Percentiles rank a stretch among this genome's conserved stretches.
These are phyloP conservation scores for Priceomyces medius DNA, from an alignment of 805 yeast genomes.

Conservation along the genomic window DNA sequence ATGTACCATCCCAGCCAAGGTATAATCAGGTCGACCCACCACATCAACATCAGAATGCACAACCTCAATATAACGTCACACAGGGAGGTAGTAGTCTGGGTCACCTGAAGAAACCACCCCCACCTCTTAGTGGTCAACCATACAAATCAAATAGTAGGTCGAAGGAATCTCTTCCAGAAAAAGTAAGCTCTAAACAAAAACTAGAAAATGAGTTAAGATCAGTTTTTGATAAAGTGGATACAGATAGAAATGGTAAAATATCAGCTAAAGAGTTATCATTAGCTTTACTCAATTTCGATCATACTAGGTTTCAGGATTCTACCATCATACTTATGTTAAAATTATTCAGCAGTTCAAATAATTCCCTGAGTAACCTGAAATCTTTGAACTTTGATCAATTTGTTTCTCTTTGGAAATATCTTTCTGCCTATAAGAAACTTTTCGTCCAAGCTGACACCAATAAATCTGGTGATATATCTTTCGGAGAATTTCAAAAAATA, in stretches of 20 bases:
- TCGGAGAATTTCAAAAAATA: slow-evolving; percentile 62
- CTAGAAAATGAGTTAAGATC: slow-evolving; percentile 48
- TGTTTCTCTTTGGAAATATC: slow-evolving; percentile 65
- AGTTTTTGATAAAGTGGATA: slow-evolving; percentile 55
- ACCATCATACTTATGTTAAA: slow-evolving; percentile 63
- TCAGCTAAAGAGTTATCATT: slow-evolving; percentile 56
- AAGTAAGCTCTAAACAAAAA: slow-evolving; percentile 34
- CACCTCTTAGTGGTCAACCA: slow-evolving; percentile 4
- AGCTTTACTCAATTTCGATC: slow-evolving; percentile 64
- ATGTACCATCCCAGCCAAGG: not conserved
- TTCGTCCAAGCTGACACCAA: slow-evolving; percentile 63
- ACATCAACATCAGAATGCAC: not conserved
- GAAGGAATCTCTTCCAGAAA: slow-evolving; percentile 22
- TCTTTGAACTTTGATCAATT: slow-evolving; percentile 56
- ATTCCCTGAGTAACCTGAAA: slow-evolving; percentile 17
- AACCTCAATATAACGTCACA: not conserved
- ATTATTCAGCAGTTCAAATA: slow-evolving; percentile 46
- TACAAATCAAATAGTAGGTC: slow-evolving; percentile 13
- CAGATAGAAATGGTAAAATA: slow-evolving; percentile 52
- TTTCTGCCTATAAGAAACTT: slow-evolving; percentile 63
- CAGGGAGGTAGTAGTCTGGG: slow-evolving; percentile 1
- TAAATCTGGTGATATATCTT: slow-evolving; percentile 57
- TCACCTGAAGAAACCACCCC: slow-evolving; percentile 21
- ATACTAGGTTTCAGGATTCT: slow-evolving; percentile 57
- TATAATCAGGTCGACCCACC: slow-evolving; percentile 5